Base-by-base conservation (phyloP, 2,329 filamentous ascomycete genomes). In the Orbilia ellipsospora region DNA sequence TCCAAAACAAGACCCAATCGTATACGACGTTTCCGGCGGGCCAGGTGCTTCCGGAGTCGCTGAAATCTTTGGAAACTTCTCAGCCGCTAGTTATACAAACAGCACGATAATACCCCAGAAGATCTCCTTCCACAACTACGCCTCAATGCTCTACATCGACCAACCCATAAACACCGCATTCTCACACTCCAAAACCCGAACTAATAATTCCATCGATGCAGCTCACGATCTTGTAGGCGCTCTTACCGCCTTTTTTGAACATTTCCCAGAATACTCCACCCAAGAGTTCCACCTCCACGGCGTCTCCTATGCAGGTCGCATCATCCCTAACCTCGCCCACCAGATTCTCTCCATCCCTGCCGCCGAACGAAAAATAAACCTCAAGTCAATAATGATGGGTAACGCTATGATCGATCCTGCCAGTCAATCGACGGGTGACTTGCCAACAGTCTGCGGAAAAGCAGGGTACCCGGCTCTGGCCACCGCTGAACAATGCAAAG, bases 151-250 rank as follows among this genome's bases (percentile, higher is more conserved):
- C 84, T 99, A 98, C 91, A 89, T 99, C 77, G 95, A 99, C 84
- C 95, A 99, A 85, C 95, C 95, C 73, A 94, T 98, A 85, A 98
- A 98, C 81, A 94, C 97, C 75, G 95, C 95, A 79, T 99, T 93
- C 86, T 98, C 95, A 8, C 98, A 99, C 87, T 94, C 92, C 79
- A 90, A 91, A 81, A 85, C 86, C 78, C 86, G 90, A 23, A 94
- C 98, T 80, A 94, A 90, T 85, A 94, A 95, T 87, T 98, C 94
- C 18, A 89, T 96, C 77, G 94, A 94, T 79, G 95, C 95, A 57
- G 93, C 93, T 85, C 98, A 98, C 88, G 95, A 99, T 81, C 90
- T 99, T 80, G 98, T 98, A 81, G 95, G 94, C 79, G 90, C 98
- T 77, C 87, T 99, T 78, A 95, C 93, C 50, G 91, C 98, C 79